Evolutionary conservation across 2,329 filamentous ascomycete genomes (phyloP).

Genomic region (Pestalotiopsis sp.): DNA sequence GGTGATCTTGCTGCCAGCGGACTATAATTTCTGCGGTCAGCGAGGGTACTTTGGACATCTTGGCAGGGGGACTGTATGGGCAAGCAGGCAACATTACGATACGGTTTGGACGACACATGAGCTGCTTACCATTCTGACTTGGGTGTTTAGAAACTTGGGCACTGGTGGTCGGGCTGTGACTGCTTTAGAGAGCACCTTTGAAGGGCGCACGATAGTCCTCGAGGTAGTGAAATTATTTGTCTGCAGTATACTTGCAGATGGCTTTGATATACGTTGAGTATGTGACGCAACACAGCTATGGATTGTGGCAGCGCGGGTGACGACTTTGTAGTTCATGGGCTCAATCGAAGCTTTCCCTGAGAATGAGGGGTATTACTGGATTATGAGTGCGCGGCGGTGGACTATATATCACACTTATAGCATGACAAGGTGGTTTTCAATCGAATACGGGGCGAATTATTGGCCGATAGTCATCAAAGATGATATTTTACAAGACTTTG

Average conservation of each 20-base stretch:
- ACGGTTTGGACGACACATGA: background rate
- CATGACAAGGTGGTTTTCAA: background rate
- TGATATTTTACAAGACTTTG: background rate
- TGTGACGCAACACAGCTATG: background rate
- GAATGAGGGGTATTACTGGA: constrained; percentile 6
- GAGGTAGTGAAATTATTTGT: background rate
- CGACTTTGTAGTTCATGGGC: constrained; percentile 19
- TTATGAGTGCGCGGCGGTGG: background rate
- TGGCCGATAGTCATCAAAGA: background rate
- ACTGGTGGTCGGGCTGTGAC: background rate
- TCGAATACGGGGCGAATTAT: background rate
- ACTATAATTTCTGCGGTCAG: background rate
- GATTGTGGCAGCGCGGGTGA: constrained; percentile 12
- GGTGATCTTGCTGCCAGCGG: constrained; percentile 60
- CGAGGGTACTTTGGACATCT: background rate
- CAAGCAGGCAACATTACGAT: background rate
- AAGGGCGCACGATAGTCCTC: background rate
- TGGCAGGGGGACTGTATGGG: too few species aligned
- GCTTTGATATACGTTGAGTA: background rate
- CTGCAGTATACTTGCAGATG: background rate
- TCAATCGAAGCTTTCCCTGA: background rate
- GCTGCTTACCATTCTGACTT: constrained; percentile 26
- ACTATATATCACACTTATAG: background rate
- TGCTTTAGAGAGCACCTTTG: constrained; percentile 5
- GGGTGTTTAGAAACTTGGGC: background rate